Conservation (phyloP, 2,329 filamentous ascomycete species). For the Hymenotorrendiella dingleyae region DNA sequence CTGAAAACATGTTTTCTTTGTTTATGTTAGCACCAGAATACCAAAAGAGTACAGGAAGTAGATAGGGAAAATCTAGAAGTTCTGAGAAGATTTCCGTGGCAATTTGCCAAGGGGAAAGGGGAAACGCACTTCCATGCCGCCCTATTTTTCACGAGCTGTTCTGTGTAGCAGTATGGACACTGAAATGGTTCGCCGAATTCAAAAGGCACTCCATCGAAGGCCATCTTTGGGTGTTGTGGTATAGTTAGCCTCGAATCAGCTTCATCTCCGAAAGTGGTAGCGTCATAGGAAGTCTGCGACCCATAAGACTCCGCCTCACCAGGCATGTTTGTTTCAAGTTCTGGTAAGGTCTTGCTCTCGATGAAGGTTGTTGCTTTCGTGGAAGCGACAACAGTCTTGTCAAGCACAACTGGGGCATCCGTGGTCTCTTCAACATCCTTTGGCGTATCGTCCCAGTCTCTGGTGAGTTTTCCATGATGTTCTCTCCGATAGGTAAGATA, state of each 20-base stretch:
- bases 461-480: conserved; percentile 21
- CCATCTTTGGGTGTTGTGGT: conserved; percentile 17
- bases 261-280: conserved; percentile 11
- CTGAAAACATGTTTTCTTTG: conserved; percentile 28
- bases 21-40: conserved; percentile 1
- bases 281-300: conserved; percentile 24
- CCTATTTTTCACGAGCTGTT: conserved; percentile 17
- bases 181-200: conserved; percentile 21
- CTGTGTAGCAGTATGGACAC: conserved; percentile 21
- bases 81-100: neutral
- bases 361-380: conserved; percentile 24
- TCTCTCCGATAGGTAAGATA: conserved; percentile 29
- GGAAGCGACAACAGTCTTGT: conserved; percentile 10
- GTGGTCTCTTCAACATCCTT: neutral
- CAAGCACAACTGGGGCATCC: neutral
- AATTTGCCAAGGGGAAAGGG: too few species aligned
- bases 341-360: conserved; percentile 1
- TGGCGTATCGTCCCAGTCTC: conserved; percentile 5
- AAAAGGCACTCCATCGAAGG: conserved; percentile 20
- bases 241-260: conserved; percentile 10
- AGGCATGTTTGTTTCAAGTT: conserved; percentile 5
- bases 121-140: conserved; percentile 20
- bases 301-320: conserved; percentile 14
- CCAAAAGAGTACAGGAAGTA: neutral
- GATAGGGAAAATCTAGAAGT: neutral